phyloP scores from a whole-genome alignment of 2,329 filamentous ascomycete species.

The Colletotrichum plurivorum region DNA sequence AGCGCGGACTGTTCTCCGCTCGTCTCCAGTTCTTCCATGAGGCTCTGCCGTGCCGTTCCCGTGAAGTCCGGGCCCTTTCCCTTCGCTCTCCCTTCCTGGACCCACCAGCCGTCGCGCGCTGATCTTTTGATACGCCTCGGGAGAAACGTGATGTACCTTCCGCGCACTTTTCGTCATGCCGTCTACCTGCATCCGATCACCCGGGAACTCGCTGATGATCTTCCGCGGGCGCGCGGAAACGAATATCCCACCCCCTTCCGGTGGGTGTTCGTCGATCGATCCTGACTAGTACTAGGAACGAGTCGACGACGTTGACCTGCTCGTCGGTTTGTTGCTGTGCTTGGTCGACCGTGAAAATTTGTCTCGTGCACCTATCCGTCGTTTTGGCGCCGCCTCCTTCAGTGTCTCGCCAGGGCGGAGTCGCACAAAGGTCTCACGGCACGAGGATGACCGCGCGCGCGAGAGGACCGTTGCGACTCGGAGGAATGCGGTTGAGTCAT shows the following conservation, averaged over 20 bases:
- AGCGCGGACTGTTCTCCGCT: neutral
- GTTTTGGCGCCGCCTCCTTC: neutral
- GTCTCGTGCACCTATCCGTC: constrained; percentile 8
- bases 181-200: neutral
- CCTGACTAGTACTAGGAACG: neutral
- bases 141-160: constrained; percentile 4
- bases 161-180: constrained; percentile 11
- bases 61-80: neutral
- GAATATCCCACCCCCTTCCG: neutral
- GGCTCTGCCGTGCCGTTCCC: constrained; percentile 29
- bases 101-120: neutral
- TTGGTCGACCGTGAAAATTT: neutral
- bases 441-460: neutral
- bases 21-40: neutral
- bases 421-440: neutral
- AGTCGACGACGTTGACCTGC: neutral
- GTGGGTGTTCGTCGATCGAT: neutral
- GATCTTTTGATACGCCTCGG: constrained; percentile 31
- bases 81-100: neutral
- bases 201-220: no score
- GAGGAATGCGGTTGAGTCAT: constrained; percentile 22
- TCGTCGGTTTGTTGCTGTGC: neutral
- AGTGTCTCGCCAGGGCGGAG: neutral
- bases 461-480: neutral
- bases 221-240: constrained; percentile 8